Percentiles rank a stretch among this genome's conserved stretches.
Conservation (phyloP, 768 basidiomycete genomes). For the Pleurotus eryngii region DNA sequence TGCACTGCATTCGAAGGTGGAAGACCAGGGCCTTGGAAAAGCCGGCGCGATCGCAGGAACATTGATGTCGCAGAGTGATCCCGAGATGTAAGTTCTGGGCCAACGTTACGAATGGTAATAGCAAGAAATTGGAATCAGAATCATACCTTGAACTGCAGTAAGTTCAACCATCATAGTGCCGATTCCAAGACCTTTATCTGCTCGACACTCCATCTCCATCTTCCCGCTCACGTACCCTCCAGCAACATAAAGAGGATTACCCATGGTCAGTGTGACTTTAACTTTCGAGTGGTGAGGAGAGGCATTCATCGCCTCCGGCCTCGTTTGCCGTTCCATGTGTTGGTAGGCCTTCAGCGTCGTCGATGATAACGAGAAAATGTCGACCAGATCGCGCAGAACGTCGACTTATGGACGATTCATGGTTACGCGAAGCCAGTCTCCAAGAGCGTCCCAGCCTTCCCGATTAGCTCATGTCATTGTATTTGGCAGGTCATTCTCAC, state of each 20-base stretch:
- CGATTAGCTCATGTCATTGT: too few relatives aligned
- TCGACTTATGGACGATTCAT: too few relatives aligned
- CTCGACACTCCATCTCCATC: constrained; percentile 76
- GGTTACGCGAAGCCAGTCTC: too few relatives aligned
- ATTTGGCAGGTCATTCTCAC: too few relatives aligned
- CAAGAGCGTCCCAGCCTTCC: too few relatives aligned
- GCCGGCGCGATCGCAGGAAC: constrained; percentile 64
- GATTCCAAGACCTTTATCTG: constrained; percentile 72
- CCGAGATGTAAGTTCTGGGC: constrained; percentile 66
- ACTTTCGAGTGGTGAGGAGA: constrained; percentile 78
- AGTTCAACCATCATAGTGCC: constrained; percentile 77
- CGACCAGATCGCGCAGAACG: too few relatives aligned
- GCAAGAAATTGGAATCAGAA: neutral
- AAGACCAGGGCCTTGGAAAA: constrained; percentile 79
- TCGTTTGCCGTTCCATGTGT: constrained; percentile 16
- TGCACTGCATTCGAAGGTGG: constrained; percentile 85
- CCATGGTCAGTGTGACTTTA: constrained; percentile 59
- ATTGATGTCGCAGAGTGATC: constrained; percentile 80
- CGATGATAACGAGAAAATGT: too few relatives aligned
- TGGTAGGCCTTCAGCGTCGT: too few relatives aligned
- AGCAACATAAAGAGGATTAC: constrained; percentile 60
- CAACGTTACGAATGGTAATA: neutral
- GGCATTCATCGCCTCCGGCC: constrained; percentile 74
- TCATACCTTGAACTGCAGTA: constrained; percentile 65
- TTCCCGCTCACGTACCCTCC: constrained; percentile 68